phyloP scores from a whole-genome alignment of 371 early-diverging fungal species.

The Vairimorpha apis region DNA sequence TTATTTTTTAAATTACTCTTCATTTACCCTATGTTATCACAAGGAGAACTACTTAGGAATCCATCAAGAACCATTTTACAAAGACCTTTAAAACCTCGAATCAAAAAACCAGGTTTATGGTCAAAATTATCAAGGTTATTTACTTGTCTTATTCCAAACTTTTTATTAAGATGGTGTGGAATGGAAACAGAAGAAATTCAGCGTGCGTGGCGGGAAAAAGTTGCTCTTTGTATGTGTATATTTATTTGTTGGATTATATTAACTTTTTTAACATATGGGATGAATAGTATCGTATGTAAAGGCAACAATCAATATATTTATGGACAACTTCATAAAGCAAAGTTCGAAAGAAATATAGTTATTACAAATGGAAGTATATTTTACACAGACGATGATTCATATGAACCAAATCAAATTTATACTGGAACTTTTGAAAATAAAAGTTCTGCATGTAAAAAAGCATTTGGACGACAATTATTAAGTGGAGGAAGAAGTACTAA shows the following conservation, averaged over 20 bases:
- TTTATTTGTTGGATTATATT: constrained; percentile 54
- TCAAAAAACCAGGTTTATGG: constrained; percentile 16
- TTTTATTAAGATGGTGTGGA: constrained; percentile 49
- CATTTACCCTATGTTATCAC: constrained; percentile 24
- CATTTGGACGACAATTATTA: constrained; percentile 43
- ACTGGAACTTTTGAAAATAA: constrained; percentile 45
- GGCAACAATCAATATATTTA: constrained; percentile 49
- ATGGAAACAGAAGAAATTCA: constrained; percentile 52
- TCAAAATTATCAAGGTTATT: constrained; percentile 14
- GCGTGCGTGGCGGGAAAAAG: constrained; percentile 65
- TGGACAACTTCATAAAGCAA: constrained; percentile 44
- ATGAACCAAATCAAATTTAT: constrained; percentile 25
- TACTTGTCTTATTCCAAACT: constrained; percentile 52
- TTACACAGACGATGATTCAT: constrained; percentile 21
- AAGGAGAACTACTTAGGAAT: constrained; percentile 48
- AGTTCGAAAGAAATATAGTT: constrained; percentile 41
- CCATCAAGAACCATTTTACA: constrained; percentile 45
- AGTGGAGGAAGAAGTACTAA: constrained; percentile 18
- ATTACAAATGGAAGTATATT: constrained; percentile 58
- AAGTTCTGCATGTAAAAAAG: constrained; percentile 47
- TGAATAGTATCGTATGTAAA: constrained; percentile 61
- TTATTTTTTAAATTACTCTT: too few species aligned
- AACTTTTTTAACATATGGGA: constrained; percentile 62
- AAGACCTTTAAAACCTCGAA: not conserved
- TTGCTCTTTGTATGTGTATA: constrained; percentile 62